Evolutionary conservation across 2,329 filamentous ascomycete species (phyloP).

Genomic region (Ceratocystis albifundus): DNA sequence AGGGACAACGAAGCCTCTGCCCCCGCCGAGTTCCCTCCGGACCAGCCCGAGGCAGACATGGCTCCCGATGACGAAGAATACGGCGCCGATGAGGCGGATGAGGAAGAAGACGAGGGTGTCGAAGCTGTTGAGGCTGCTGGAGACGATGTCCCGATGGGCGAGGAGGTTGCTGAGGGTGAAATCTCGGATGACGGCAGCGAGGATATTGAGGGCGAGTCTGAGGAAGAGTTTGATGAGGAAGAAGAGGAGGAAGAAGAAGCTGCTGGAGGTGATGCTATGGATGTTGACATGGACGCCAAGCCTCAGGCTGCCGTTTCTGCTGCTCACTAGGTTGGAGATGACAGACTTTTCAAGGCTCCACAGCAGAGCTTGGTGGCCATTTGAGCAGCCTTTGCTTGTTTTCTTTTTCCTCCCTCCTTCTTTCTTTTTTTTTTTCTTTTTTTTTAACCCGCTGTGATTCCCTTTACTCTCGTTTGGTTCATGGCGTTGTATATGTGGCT

Average conservation of each 20-base stretch:
- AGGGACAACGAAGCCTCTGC: conserved; percentile 98
- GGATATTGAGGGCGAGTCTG: conserved; percentile 66
- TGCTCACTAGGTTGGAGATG: conserved; percentile 21
- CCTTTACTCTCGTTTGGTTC: conserved; percentile 18
- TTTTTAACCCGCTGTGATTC: conserved; percentile 10
- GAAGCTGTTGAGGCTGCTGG: conserved; percentile 44
- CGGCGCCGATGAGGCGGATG: conserved; percentile 66
- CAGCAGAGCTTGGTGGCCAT: conserved; percentile 17
- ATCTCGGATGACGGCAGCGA: conserved; percentile 64
- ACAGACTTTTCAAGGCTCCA: conserved; percentile 15
- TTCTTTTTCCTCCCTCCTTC: conserved; percentile 1
- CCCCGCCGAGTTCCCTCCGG: conserved; percentile 88
- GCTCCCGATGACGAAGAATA: conserved; percentile 79
- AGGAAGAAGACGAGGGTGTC: conserved; percentile 47
- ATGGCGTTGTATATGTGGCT: conserved; percentile 22
- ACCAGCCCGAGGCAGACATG: conserved; percentile 90
- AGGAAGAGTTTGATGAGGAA: conserved; percentile 58
- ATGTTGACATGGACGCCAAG: conserved; percentile 38
- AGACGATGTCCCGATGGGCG: conserved; percentile 38
- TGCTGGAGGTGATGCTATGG: conserved; percentile 39
- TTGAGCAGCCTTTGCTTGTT: conserved; percentile 19
- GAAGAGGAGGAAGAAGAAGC: conserved; percentile 32
- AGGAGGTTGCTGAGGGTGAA: conserved; percentile 43
- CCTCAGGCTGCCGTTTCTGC: conserved; percentile 26
- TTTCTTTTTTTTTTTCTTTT: conserved; percentile 8